phyloP scores from a whole-genome alignment of 306 rosid species.

The Prinsepia uniflora region DNA sequence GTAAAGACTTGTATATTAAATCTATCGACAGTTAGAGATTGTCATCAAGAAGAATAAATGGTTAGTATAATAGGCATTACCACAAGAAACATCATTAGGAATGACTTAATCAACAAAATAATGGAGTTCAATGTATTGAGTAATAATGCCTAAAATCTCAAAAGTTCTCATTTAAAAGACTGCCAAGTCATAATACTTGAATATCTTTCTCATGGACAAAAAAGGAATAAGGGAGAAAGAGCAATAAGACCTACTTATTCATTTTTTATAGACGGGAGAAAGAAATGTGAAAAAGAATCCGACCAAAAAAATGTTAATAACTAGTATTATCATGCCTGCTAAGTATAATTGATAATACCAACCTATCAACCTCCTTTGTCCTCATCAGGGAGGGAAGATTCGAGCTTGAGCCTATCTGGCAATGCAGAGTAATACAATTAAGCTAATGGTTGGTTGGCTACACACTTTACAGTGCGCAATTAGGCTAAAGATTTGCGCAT shows the following conservation, averaged over 20 bases:
- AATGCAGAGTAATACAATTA: too few relatives aligned
- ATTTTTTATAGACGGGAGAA: too few relatives aligned
- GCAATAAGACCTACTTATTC: too few relatives aligned
- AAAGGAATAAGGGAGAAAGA: too few relatives aligned
- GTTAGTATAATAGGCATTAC: background rate
- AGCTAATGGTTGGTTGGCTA: too few relatives aligned
- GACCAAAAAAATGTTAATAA: too few relatives aligned
- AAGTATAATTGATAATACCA: too few relatives aligned
- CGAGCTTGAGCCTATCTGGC: too few relatives aligned
- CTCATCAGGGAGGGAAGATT: too few relatives aligned
- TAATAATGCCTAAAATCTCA: background rate
- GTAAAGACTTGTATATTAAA: background rate
- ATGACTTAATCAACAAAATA: background rate
- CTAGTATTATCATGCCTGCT: too few relatives aligned
- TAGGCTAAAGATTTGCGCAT: background rate
- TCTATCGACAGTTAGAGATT: background rate
- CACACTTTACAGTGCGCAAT: background rate
- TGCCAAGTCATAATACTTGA: conserved; percentile 87
- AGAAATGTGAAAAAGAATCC: too few relatives aligned
- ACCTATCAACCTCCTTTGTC: too few relatives aligned
- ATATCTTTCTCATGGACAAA: conserved; percentile 58
- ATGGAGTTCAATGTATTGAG: background rate
- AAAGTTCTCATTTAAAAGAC: conserved; percentile 20
- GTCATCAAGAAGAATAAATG: background rate
- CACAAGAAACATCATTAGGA: background rate